Conservation (phyloP, 2,329 filamentous ascomycete genomes). For the Fusarium chaquense region DNA sequence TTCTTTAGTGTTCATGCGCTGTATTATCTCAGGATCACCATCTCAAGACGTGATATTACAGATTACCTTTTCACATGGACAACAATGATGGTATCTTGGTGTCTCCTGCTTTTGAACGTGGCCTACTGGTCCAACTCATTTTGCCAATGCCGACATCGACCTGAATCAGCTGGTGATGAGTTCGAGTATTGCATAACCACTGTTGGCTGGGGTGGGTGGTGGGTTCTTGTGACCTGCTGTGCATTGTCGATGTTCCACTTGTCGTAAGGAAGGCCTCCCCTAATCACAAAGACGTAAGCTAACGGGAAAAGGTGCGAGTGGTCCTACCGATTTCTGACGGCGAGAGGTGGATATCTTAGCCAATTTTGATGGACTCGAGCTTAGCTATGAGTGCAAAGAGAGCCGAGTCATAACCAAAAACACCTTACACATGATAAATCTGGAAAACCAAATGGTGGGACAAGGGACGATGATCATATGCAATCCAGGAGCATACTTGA, state of each 20-base stretch:
- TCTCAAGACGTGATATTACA: not conserved
- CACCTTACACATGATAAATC: not conserved
- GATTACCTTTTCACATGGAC: constrained; percentile 9
- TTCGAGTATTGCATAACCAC: not conserved
- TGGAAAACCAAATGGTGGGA: not conserved
- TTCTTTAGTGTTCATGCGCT: not conserved
- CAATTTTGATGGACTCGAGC: not conserved
- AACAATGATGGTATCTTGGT: constrained; percentile 5
- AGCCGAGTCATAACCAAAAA: not conserved
- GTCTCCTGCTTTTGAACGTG: not conserved
- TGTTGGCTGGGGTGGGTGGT: not conserved
- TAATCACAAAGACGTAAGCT: not conserved
- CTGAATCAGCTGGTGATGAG: not conserved
- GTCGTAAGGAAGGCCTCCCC: constrained; percentile 1
- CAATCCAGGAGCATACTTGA: not conserved
- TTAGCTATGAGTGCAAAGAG: not conserved
- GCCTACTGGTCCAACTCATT: not conserved
- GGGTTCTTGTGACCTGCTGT: not conserved
- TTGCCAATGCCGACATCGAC: not conserved
- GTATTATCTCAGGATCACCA: not conserved
- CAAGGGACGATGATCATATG: not conserved
- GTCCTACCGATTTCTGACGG: not conserved
- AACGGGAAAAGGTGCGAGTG: not conserved
- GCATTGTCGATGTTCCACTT: not conserved
- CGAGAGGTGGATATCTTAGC: not conserved